phyloP scores from a whole-genome alignment of 2,329 filamentous ascomycete species.

The Pseudocercospora musae region DNA sequence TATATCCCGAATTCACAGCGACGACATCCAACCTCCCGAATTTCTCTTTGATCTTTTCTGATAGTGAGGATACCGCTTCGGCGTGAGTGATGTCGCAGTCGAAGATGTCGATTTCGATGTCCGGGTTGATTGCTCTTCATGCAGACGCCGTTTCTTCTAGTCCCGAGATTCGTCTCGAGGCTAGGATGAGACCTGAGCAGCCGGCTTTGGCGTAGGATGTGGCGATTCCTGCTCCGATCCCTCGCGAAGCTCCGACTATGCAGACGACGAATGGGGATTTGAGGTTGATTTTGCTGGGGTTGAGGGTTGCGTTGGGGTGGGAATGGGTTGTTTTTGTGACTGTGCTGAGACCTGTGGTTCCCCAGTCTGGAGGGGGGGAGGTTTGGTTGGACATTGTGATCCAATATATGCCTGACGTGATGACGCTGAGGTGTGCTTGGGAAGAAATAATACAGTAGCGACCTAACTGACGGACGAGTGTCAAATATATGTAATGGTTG shows the following conservation, averaged over 20 bases:
- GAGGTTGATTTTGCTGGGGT: slow-evolving; percentile 20
- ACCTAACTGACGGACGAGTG: not conserved
- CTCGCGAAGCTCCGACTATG: slow-evolving; percentile 38
- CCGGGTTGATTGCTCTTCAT: slow-evolving; percentile 26
- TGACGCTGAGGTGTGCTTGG: too few relatives aligned
- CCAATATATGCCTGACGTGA: too few relatives aligned
- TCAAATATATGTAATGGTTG: not conserved
- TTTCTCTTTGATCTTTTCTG: slow-evolving; percentile 8
- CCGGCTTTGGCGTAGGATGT: slow-evolving; percentile 36
- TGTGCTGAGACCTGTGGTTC: slow-evolving; percentile 6
- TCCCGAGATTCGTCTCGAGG: slow-evolving; percentile 31
- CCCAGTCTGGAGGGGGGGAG: slow-evolving; percentile 11
- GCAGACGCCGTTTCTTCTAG: slow-evolving; percentile 31
- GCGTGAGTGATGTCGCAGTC: slow-evolving; percentile 27
- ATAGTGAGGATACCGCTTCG: slow-evolving; percentile 21
- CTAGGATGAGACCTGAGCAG: slow-evolving; percentile 35
- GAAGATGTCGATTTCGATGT: slow-evolving; percentile 29
- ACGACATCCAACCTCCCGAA: slow-evolving; percentile 30
- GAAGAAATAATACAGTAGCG: not conserved
- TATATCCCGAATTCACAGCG: slow-evolving; percentile 28
- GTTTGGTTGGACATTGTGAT: not conserved
- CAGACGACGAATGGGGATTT: slow-evolving; percentile 33
- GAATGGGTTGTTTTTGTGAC: slow-evolving; percentile 15
- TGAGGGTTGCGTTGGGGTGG: slow-evolving; percentile 4
- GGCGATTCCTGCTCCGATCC: slow-evolving; percentile 38